Evolutionary conservation across 2,329 filamentous ascomycete species (phyloP), one percentile per base, ranked within the genome.

Genomic region (Sordariomycetes sp.): DNA sequence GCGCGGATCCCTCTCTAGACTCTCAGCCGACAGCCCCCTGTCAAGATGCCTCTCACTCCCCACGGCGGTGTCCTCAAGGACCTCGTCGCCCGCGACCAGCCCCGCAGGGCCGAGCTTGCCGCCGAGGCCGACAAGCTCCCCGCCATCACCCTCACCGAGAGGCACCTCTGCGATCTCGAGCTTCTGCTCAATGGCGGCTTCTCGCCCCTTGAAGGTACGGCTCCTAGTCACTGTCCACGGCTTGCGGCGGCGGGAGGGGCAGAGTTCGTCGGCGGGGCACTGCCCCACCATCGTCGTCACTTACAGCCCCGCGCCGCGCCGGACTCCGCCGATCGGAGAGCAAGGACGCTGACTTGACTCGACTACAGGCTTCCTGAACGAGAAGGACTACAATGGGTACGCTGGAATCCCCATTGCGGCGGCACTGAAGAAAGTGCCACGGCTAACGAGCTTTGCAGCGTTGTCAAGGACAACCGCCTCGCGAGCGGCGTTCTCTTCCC

Each of bases 51-150:
- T 68, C 86, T 86, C 74, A 67, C 83, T 72, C 89, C 89, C 65
- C 88, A 94, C 71, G 93, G 93, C 77, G 94, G 94, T 70, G 80
- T 93, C 80, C 89, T 99, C 70, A 97, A 97, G 88, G 94, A 99
- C 81, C 85, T 99, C 71, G 83, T 97, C 67, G 92, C 91, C 64
- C 88, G 94, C 76, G 94, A 99, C 83, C 82, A 86, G 63, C 89
- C 89, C 65, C 86, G 88, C 69, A 87, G 94, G 65, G 80, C 80
- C 63, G 79, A 96, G 78, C 88, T 99, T 62, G 77, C 79, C 59
- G 83, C 82, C 53, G 94, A 99, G 77, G 89, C 93, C 50, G 92
- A 96, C 79, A 87, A 71, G 35, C 85, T 97, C 53, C 90, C 91
- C 43, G 89, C 93, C 43, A 80, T 99, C 65, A 77, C 88, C 60